These are phyloP conservation scores for Termitomyces sp. DNA, from an alignment of 768 basidiomycete genomes.

Conservation along the genomic window DNA sequence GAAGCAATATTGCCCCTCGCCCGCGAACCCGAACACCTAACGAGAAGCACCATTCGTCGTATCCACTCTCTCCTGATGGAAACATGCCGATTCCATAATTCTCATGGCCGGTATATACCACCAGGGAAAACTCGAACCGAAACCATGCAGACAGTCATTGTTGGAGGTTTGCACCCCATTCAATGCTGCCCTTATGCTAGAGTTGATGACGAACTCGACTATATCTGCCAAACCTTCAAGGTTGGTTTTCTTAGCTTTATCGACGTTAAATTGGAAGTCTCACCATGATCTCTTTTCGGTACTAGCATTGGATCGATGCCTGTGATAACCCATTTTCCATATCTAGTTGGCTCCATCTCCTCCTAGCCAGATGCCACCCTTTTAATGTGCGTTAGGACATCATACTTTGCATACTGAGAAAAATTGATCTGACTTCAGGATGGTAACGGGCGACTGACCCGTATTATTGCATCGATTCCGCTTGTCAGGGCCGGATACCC, in stretches of 20 bases:
- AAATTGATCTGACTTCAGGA: background rate
- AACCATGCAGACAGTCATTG: background rate
- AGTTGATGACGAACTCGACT: background rate
- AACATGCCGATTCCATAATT: background rate
- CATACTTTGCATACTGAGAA: too few species aligned
- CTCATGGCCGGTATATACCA: background rate
- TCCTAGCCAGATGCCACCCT: background rate
- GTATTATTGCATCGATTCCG: background rate
- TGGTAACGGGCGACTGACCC: background rate
- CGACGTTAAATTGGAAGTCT: background rate
- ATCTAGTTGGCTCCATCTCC: background rate
- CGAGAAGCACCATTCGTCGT: background rate
- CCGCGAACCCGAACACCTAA: background rate
- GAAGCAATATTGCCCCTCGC: background rate
- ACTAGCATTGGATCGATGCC: background rate
- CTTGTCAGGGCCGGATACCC: background rate
- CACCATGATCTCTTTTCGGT: background rate
- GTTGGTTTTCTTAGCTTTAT: background rate
- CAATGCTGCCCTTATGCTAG: background rate
- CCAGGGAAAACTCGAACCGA: background rate
- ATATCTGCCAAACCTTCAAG: background rate
- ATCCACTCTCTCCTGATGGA: background rate
- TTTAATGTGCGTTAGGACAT: background rate
- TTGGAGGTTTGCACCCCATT: background rate
- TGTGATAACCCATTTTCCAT: background rate